A percentile compares a stretch with the other conserved stretches of the same genome.
phyloP scores from a whole-genome alignment of 2,329 filamentous ascomycete species.

The Emergomyces orientalis region DNA sequence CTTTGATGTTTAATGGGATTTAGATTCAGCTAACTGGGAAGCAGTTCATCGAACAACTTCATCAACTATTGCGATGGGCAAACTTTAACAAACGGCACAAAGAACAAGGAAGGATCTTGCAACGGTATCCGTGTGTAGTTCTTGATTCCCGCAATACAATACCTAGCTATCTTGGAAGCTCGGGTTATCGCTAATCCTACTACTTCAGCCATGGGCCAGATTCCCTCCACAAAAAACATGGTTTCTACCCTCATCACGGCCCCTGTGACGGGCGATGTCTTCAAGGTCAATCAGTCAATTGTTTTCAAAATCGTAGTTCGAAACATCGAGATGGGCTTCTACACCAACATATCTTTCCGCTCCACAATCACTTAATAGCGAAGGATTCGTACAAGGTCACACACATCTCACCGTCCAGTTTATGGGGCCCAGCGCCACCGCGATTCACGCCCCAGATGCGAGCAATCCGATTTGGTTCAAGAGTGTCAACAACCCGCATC shows the following conservation, averaged over 20 bases:
- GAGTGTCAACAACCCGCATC: constrained; percentile 51
- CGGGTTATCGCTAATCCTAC: background rate
- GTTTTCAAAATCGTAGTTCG: constrained; percentile 39
- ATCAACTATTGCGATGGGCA: constrained; percentile 50
- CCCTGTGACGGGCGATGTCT: constrained; percentile 34
- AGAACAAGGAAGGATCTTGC: constrained; percentile 43
- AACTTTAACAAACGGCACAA: constrained; percentile 45
- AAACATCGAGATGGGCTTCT: constrained; percentile 42
- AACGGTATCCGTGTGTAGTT: constrained; percentile 38
- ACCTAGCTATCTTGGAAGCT: background rate
- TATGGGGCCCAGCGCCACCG: constrained; percentile 38
- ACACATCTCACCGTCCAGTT: constrained; percentile 42
- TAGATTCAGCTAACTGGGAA: background rate
- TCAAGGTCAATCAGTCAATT: constrained; percentile 36
- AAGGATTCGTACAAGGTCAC: constrained; percentile 30
- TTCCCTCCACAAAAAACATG: constrained; percentile 45
- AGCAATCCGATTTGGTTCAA: constrained; percentile 55
- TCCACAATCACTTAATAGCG: constrained; percentile 40
- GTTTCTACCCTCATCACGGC: constrained; percentile 44
- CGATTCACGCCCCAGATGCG: constrained; percentile 45
- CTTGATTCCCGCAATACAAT: background rate
- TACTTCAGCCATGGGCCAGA: constrained; percentile 40
- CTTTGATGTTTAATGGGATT: constrained; percentile 8
- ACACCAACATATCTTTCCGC: constrained; percentile 49
- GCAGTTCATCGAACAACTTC: constrained; percentile 36